Percentiles rank a stretch among this genome's conserved stretches.
Evolutionary conservation across 306 rosid species (phyloP).

Genomic region (Chamaecrista fasciculata): DNA sequence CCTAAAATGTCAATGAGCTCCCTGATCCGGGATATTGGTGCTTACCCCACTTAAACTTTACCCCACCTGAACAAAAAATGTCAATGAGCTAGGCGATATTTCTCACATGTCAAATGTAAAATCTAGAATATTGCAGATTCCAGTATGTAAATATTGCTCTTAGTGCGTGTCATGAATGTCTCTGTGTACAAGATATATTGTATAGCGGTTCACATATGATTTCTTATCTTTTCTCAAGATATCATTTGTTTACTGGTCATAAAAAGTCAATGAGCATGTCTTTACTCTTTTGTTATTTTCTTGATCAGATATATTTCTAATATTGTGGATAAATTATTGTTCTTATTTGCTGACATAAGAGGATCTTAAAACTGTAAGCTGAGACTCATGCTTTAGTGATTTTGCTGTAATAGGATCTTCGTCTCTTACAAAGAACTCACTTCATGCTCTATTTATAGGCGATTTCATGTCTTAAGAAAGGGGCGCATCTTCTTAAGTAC

Average conservation of each 20-base stretch:
- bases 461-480: constrained; percentile 80
- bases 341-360: constrained; percentile 17
- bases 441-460: constrained; percentile 49
- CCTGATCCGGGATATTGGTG: too few relatives aligned
- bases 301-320: not conserved
- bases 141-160: not conserved
- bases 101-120: not conserved
- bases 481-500: constrained; percentile 78
- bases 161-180: not conserved
- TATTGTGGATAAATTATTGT: not conserved
- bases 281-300: constrained; percentile 10
- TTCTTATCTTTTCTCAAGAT: not conserved
- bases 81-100: too few relatives aligned
- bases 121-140: not conserved
- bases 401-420: constrained; percentile 21
- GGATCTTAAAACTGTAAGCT: constrained; percentile 19
- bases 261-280: not conserved
- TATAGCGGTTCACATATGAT: not conserved
- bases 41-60: too few relatives aligned
- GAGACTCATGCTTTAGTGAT: constrained; percentile 14
- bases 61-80: too few relatives aligned
- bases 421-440: constrained; percentile 8
- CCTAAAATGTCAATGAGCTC: not conserved
- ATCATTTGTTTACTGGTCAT: not conserved
- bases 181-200: not conserved